A percentile compares a stretch with the other conserved stretches of the same genome.
phyloP scores from a whole-genome alignment of 768 basidiomycete genomes.

The Collybia mongolica region DNA sequence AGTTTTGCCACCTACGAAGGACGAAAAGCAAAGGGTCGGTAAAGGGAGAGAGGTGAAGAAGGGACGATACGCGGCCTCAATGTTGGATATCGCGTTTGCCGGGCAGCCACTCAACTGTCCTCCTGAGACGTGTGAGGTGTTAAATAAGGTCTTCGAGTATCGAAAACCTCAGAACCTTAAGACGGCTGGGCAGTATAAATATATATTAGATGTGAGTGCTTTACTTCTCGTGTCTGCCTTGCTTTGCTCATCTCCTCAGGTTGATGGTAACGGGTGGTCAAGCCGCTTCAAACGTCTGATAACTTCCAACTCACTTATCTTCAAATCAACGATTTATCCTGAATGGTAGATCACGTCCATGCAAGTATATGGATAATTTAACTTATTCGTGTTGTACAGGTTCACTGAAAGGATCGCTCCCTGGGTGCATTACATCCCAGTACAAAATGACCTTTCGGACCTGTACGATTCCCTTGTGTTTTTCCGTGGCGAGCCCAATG shows the following conservation, averaged over 20 bases:
- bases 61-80: slow-evolving; percentile 37
- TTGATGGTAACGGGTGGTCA: slow-evolving; percentile 64
- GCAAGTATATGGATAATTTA: background rate
- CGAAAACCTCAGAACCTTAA: slow-evolving; percentile 33
- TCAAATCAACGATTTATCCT: slow-evolving; percentile 65
- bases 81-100: slow-evolving; percentile 56
- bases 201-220: slow-evolving; percentile 51
- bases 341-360: slow-evolving; percentile 46
- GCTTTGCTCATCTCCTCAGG: slow-evolving; percentile 21
- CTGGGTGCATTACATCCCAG: slow-evolving; percentile 74
- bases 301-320: slow-evolving; percentile 54
- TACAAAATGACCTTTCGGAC: slow-evolving; percentile 62
- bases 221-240: background rate
- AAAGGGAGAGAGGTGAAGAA: slow-evolving; percentile 24
- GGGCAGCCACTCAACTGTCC: slow-evolving; percentile 41
- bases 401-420: slow-evolving; percentile 52
- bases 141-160: slow-evolving; percentile 48
- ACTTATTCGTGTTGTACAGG: slow-evolving; percentile 25
- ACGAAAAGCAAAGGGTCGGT: slow-evolving; percentile 30
- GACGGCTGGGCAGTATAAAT: slow-evolving; percentile 55
- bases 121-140: slow-evolving; percentile 35
- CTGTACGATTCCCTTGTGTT: slow-evolving; percentile 70
- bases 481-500: slow-evolving; percentile 60
- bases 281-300: slow-evolving; percentile 63
- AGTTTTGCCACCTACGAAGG: slow-evolving; percentile 27